Evolutionary conservation across 768 basidiomycete genomes (phyloP), one percentile per base, ranked within the genome.

Genomic region (Leccinum boreale): DNA sequence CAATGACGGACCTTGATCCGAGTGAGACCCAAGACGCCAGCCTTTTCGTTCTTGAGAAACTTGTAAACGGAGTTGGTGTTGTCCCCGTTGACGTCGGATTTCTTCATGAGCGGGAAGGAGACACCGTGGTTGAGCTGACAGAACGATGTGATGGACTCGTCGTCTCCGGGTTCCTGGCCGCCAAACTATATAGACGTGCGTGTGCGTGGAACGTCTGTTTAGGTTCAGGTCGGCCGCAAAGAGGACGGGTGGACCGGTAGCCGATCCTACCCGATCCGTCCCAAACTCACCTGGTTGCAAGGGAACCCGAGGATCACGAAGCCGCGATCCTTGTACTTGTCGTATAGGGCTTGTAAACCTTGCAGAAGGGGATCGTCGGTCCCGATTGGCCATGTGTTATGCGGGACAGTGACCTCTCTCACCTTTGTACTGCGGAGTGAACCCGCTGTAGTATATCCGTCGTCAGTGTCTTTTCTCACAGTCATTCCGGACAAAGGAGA

Each of bases 61-160:
- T 88, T 82, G 79, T 81, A 95, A 0, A 94, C 88, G 63, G 89
- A 82, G 74, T 94, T 94, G 58, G 90, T 85, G 62, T 80, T 76
- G 63, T 88, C 85, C 3, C 94, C 94, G 70, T 97, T 98, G 42
- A 97, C 95, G 52, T 97, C 91, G 19, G 89, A 89, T 76, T 96
- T 98, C 77, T 85, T 89, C 86, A 92, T 90, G 51, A 98, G 74
- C 11, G 92, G 92, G 79, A 96, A 96, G 7, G 83, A 84, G 26
- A 98, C 94, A 17, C 92, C 92, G 70, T 94, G 86, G 77, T 94
- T 96, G 60, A 84, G 66, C 52, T 82, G 76, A 76, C 92, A 93
- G 73, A 89, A 90, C 66, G 84, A 77, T 19, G 77, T 79, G 64
- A 95, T 89, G 45, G 81, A 81, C n/a, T 79, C 80, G 65, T 95